Conservation (phyloP, 1,284 basidiomycete genomes). For the Gomphus bonarii region DNA sequence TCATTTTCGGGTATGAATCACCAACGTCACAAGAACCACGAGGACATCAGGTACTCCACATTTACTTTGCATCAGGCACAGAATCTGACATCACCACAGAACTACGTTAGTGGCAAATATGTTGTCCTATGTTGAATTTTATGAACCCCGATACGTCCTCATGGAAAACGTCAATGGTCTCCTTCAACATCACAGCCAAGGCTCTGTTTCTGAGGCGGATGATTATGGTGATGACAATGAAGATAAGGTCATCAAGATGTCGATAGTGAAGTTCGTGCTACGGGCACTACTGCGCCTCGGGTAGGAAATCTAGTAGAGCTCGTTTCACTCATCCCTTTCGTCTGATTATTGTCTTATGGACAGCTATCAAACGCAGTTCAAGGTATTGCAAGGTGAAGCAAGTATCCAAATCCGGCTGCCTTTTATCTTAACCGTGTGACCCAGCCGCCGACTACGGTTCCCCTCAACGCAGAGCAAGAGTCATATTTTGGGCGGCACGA, state of each 20-base stretch:
- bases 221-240: constrained; percentile 14
- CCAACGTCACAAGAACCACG: constrained; percentile 31
- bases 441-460: constrained; percentile 53
- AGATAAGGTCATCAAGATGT: constrained; percentile 35
- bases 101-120: constrained; percentile 56
- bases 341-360: background rate
- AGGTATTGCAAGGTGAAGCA: constrained; percentile 36
- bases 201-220: constrained; percentile 22
- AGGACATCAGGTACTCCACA: constrained; percentile 42
- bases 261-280: constrained; percentile 54
- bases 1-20: constrained; percentile 50
- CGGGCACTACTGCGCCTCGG: constrained; percentile 48
- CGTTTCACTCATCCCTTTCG: background rate
- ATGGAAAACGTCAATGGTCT: constrained; percentile 63
- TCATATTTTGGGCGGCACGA: constrained; percentile 57
- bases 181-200: constrained; percentile 26
- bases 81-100: constrained; percentile 23
- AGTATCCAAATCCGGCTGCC: background rate
- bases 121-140: constrained; percentile 65
- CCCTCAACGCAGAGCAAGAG: constrained; percentile 53
- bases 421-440: background rate
- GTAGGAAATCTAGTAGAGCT: constrained; percentile 26
- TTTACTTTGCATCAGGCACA: background rate
- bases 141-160: constrained; percentile 50
- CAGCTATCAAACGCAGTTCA: constrained; percentile 59